These are phyloP conservation scores for Neurospora africana DNA, from an alignment of 495 filamentous ascomycete genomes.

Conservation along the genomic window DNA sequence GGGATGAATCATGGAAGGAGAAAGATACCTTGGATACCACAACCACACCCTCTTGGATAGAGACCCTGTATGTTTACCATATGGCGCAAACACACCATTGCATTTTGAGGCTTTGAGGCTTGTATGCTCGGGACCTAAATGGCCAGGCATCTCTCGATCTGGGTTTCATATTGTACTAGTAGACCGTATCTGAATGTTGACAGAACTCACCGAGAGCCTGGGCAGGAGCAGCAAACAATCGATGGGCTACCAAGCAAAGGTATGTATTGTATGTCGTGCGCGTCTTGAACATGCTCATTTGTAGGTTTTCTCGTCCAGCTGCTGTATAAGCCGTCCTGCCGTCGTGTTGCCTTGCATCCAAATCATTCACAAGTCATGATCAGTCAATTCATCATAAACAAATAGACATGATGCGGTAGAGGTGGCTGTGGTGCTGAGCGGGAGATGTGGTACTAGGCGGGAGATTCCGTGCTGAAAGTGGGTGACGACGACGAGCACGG, in stretches of 20 bases:
- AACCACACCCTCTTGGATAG: background rate
- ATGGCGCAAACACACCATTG: background rate
- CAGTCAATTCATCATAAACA: background rate
- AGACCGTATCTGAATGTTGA: background rate
- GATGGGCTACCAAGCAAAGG: background rate
- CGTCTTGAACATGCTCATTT: background rate
- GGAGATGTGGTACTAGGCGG: background rate
- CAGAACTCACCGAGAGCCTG: background rate
- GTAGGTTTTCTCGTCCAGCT: background rate
- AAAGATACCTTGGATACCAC: background rate
- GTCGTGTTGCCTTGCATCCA: background rate
- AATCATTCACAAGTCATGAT: background rate
- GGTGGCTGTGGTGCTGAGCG: background rate
- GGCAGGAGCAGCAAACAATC: background rate
- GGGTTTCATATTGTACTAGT: background rate
- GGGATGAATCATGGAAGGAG: background rate
- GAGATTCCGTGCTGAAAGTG: background rate
- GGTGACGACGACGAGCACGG: background rate
- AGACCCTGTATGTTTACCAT: background rate
- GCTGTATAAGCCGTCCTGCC: background rate
- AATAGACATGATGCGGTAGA: background rate
- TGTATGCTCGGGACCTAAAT: background rate
- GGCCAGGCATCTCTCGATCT: background rate
- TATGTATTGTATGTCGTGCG: background rate
- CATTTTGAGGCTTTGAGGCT: background rate